Conservation (phyloP, 1,139 yeast genomes). For the Tardiomyces digboiensis region DNA sequence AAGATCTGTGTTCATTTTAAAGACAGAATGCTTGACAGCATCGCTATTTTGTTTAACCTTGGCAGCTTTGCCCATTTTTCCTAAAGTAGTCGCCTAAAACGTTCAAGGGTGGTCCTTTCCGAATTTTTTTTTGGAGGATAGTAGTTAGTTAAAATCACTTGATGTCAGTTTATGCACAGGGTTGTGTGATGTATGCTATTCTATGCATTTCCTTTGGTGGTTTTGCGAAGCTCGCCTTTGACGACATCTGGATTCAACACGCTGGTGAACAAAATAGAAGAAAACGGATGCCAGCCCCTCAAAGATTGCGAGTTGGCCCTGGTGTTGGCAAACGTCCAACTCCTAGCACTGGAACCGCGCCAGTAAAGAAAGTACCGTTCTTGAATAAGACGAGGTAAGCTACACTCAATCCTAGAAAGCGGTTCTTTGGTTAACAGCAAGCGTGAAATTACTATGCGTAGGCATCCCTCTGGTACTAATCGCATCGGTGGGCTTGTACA, state of each 20-base stretch:
- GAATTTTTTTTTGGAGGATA: too few species aligned
- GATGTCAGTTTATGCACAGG: too few species aligned
- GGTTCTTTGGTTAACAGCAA: slow-evolving; percentile 5
- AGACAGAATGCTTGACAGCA: slow-evolving; percentile 48
- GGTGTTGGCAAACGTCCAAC: neutral
- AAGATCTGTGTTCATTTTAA: slow-evolving; percentile 90
- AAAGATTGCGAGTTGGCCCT: neutral
- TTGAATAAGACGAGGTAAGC: neutral
- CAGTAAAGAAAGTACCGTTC: neutral
- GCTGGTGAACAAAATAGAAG: too few species aligned
- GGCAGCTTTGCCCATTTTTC: slow-evolving; percentile 48
- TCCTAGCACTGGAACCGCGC: neutral
- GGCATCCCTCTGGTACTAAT: slow-evolving; percentile 32
- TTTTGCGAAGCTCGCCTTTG: too few species aligned
- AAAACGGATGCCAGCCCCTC: neutral
- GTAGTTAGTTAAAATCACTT: too few species aligned
- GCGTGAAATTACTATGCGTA: slow-evolving; percentile 31
- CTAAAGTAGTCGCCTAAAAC: too few species aligned
- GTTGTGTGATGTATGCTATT: too few species aligned
- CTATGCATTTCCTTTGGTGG: too few species aligned
- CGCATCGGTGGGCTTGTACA: slow-evolving; percentile 30
- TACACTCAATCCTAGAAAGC: too few species aligned
- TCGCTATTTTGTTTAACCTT: slow-evolving; percentile 38
- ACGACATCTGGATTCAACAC: too few species aligned
- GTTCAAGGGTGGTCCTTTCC: too few species aligned